Conservation (phyloP, 108 stramenopile species). For the Cyclostephanos invisitatus region DNA sequence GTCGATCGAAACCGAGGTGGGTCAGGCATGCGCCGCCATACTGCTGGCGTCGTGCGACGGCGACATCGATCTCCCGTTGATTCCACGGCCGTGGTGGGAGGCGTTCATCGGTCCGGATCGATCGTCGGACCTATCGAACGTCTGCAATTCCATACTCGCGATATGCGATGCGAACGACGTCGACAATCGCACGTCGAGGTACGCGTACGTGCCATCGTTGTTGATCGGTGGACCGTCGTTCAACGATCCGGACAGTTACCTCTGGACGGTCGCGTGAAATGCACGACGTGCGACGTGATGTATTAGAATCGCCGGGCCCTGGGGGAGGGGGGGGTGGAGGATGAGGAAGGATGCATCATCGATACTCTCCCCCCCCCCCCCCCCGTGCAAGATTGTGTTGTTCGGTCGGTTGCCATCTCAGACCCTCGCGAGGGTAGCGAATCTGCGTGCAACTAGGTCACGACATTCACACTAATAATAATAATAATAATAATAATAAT, state of each 20-base stretch:
- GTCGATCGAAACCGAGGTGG: background rate
- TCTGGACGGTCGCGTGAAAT: slow-evolving; percentile 53
- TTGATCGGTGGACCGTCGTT: slow-evolving; percentile 41
- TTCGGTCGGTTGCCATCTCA: too few relatives aligned
- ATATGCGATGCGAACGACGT: slow-evolving; percentile 29
- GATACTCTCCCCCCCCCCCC: too few relatives aligned
- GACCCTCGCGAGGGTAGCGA: too few relatives aligned
- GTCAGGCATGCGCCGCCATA: slow-evolving; percentile 65
- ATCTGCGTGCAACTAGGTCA: too few relatives aligned
- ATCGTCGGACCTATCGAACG: slow-evolving; percentile 40
- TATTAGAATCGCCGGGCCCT: too few relatives aligned
- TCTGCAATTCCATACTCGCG: slow-evolving; percentile 66
- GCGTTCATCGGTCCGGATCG: slow-evolving; percentile 51
- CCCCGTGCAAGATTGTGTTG: background rate
- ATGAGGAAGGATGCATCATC: too few relatives aligned
- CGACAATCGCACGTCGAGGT: slow-evolving; percentile 14
- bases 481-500: too few relatives aligned
- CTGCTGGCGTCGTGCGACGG: slow-evolving; percentile 51
- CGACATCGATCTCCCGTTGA: slow-evolving; percentile 45
- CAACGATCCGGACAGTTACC: slow-evolving; percentile 79
- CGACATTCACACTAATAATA: too few relatives aligned
- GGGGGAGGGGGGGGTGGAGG: too few relatives aligned
- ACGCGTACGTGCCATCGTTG: slow-evolving; percentile 59
- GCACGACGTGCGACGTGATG: too few relatives aligned
- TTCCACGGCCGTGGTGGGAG: slow-evolving; percentile 72